A percentile compares a stretch with the other conserved stretches of the same genome.
phyloP scores from a whole-genome alignment of 2,329 filamentous ascomycete genomes.

The Phialophora verrucosa region DNA sequence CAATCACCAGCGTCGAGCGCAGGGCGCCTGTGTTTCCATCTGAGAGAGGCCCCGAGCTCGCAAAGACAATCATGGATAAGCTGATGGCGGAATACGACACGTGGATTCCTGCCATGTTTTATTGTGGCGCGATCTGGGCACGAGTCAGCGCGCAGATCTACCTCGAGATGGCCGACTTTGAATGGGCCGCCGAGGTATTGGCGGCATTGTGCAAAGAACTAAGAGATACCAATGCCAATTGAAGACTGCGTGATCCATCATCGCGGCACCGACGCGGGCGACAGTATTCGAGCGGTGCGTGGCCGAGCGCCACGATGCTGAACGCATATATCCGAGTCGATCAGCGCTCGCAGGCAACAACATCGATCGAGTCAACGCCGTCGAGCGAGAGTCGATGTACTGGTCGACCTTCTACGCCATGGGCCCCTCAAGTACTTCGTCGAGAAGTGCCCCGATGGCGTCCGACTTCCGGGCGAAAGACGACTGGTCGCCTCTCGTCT shows the following conservation, averaged over 20 bases:
- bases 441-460: too few relatives aligned
- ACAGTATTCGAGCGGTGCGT: background rate
- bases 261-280: background rate
- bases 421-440: too few relatives aligned
- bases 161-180: constrained; percentile 75
- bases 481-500: too few relatives aligned
- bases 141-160: constrained; percentile 82
- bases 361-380: too few relatives aligned
- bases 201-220: background rate
- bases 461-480: too few relatives aligned
- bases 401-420: too few relatives aligned
- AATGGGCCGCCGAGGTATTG: background rate
- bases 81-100: background rate
- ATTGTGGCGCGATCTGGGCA: constrained; percentile 68
- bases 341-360: too few relatives aligned
- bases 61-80: background rate
- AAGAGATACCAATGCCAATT: background rate
- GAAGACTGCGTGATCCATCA: background rate
- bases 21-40: background rate
- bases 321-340: background rate
- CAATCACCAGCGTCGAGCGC: background rate
- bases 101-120: constrained; percentile 56
- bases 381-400: too few relatives aligned
- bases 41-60: background rate
- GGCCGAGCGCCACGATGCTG: background rate